Evolutionary conservation across 257 asterid genomes (phyloP), one percentile per base, ranked within the genome.

Genomic region (Avicennia marina): DNA sequence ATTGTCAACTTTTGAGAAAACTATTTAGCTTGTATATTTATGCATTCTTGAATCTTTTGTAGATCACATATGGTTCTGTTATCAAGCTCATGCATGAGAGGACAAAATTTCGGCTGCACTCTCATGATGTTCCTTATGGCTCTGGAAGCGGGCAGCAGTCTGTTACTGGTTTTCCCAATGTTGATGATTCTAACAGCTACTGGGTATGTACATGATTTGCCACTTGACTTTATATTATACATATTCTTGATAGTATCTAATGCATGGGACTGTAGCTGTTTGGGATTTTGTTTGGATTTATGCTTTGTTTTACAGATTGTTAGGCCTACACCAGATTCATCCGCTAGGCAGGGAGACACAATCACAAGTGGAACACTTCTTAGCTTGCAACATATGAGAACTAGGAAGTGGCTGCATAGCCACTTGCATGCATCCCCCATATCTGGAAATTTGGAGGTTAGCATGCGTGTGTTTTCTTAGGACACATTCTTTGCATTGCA

Each of bases 71-170:
- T 70, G 95, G 95, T 6, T 91, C 98, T 25, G 72, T 60, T 21
- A 80, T 91, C 80, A 91, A 91, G 69, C 81, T 91, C 84, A 81
- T 87, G 98, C 98, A 91, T 10, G 98, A 88, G 73, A 75, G 26
- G 70, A 88, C 98, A 10, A 91, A 85, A 67, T 73, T 78, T 62
- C 84, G 98, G 60, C 74, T 91, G 55, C 98, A 91, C 64, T 91
- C 98, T 0, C 98, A 91, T 38, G 98, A 87, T 64, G 98, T 91
- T 67, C 96, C 98, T 2, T 91, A 91, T 63, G 98, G 98, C 43
- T 91, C 98, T 60, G 98, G 96, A 58, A 91, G 98, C 52, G 98
- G 98, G 44, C 96, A 91, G 83, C 96, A 91, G 59, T 91, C 98
- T 0, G 96, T 91, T 43, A 91, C 98, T 53, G 93, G 95, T 60